These are phyloP conservation scores for Syzygium syzygioides DNA, from an alignment of 441 rosid genomes.

Conservation along the genomic window DNA sequence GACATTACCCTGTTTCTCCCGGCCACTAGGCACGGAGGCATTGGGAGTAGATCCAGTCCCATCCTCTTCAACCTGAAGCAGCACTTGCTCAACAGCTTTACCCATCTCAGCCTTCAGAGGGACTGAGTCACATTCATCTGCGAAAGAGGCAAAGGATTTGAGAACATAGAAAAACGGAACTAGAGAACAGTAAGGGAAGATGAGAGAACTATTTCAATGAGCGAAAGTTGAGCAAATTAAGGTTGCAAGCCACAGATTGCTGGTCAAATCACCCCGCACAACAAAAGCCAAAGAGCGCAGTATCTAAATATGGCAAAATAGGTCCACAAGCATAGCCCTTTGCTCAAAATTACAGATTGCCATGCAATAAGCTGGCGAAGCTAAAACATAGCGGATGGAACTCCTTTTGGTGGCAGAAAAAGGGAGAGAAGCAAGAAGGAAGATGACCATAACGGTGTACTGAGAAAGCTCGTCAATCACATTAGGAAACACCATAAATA, in stretches of 20 bases:
- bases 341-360: not conserved
- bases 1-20: conserved; percentile 15
- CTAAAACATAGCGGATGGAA: not conserved
- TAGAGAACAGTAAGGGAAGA: not conserved
- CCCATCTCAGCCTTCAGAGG: conserved; percentile 16
- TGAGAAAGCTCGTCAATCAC: not conserved
- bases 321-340: not conserved
- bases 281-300: not conserved
- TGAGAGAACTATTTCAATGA: not conserved
- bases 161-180: not conserved
- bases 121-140: conserved; percentile 24
- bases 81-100: conserved; percentile 12
- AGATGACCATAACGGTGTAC: not conserved
- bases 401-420: not conserved
- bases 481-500: not conserved
- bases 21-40: conserved; percentile 1
- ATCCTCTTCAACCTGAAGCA: conserved; percentile 3
- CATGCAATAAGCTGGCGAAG: not conserved
- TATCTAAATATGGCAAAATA: not conserved
- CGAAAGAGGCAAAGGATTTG: conserved; percentile 8
- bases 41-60: conserved; percentile 3
- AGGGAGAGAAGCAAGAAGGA: not conserved
- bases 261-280: not conserved
- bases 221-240: not conserved
- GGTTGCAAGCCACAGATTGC: not conserved